Percentiles rank a stretch among this genome's conserved stretches.
Evolutionary conservation across 2,329 filamentous ascomycete genomes (phyloP).

Genomic region (Dactylellina drechsleri): DNA sequence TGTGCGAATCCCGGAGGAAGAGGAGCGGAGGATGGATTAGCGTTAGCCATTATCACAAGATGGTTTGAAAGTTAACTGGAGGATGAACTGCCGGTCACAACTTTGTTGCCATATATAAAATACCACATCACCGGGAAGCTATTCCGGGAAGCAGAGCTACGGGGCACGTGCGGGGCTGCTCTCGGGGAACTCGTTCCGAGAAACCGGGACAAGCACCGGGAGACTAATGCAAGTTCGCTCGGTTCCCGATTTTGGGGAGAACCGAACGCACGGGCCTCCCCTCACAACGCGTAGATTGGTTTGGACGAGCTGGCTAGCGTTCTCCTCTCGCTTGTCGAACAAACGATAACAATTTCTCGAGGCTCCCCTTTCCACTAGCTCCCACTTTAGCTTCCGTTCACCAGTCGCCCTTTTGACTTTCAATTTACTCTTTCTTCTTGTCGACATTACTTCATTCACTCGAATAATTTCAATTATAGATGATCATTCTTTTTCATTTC

Average conservation of each 20-base stretch:
- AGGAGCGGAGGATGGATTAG: not conserved
- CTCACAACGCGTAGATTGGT: conserved; percentile 26
- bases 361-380: conserved; percentile 34
- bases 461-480: conserved; percentile 29
- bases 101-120: not conserved
- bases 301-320: conserved; percentile 12
- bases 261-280: not conserved
- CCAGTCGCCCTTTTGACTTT: not conserved
- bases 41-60: no score
- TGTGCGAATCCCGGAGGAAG: not conserved
- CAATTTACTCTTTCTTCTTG: conserved; percentile 2
- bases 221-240: conserved; percentile 2
- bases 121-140: not conserved
- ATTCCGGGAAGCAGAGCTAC: not conserved
- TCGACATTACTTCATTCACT: conserved; percentile 1
- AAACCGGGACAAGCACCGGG: not conserved
- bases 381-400: not conserved
- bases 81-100: no score
- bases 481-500: conserved; percentile 10
- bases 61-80: no score
- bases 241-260: conserved; percentile 10
- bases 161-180: not conserved
- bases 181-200: not conserved
- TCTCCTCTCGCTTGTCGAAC: conserved; percentile 19
- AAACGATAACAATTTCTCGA: conserved; percentile 24